Evolutionary conservation across 345 rosid species (phyloP).

Genomic region (Toxicodendron radicans): DNA sequence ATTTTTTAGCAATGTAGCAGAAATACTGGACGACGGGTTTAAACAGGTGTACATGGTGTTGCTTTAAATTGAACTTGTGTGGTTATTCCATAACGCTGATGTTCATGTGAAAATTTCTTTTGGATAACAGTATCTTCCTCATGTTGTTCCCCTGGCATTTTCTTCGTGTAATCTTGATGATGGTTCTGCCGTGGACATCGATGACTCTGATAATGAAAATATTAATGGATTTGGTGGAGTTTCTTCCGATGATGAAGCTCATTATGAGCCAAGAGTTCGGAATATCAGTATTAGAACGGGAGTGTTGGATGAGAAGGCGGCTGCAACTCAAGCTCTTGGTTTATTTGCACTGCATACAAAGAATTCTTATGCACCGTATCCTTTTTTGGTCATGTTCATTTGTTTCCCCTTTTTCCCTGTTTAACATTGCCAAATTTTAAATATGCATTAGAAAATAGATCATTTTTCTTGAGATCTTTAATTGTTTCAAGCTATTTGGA

Average conservation of each 20-base stretch:
- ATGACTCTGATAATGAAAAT: constrained; percentile 90
- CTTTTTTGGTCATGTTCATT: constrained; percentile 29
- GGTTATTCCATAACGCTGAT: constrained; percentile 6
- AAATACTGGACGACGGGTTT: constrained; percentile 86
- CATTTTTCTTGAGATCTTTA: constrained; percentile 42
- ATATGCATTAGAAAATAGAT: background rate
- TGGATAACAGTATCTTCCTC: constrained; percentile 81
- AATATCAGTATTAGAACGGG: constrained; percentile 98
- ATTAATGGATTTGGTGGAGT: constrained; percentile 86
- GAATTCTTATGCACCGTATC: constrained; percentile 85
- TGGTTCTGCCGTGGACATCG: constrained; percentile 93
- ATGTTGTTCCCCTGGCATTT: constrained; percentile 80
- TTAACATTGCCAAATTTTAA: background rate
- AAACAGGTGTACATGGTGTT: constrained; percentile 55
- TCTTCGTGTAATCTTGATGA: constrained; percentile 98
- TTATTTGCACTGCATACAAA: constrained; percentile 92
- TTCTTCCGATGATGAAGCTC: constrained; percentile 99
- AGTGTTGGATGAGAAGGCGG: constrained; percentile 98
- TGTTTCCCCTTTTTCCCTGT: constrained; percentile 3
- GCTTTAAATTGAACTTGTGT: constrained; percentile 15
- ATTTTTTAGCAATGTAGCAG: constrained; percentile 96
- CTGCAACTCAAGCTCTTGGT: constrained; percentile 99
- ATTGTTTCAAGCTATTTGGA: constrained; percentile 74
- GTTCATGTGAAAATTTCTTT: constrained; percentile 26
- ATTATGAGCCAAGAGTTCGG: constrained; percentile 88